Evolutionary conservation across 805 yeast species (phyloP), one percentile per base, ranked within the genome.

Genomic region (Myxozyma mucilagina): DNA sequence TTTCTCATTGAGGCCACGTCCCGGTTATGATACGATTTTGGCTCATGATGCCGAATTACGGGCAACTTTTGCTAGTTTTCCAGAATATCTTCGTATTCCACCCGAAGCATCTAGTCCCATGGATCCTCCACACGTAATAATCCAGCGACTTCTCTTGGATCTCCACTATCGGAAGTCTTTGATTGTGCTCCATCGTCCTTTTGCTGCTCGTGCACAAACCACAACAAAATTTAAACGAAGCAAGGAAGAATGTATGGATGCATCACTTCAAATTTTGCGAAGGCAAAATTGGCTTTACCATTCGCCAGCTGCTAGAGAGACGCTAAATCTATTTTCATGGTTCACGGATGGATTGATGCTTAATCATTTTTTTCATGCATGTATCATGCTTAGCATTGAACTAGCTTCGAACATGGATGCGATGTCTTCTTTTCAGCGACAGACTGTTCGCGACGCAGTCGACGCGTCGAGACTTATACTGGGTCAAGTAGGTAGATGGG

Each of bases 81-180:
- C 74, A 4, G 59, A 58, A 10, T 68, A 60, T 45, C 49, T 69
- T 16, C 53, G 67, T 8, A 51, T 53, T 4, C 65, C 67, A 9
- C 69, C 68, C 4, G 67, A 66, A 36, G 66, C 60, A 6, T 55
- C 70, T 1, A 35, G 52, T 13, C 61, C 67, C 1, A 38, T 32
- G 1, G 70, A 68, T n/a, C 68, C 69, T n/a, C 64, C 68, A 1
- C 64, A 70, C 39, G 36, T 72, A 31, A 53, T 71, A 5, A 59
- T 72, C 43, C 74, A 73, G 66, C 64, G 72, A 20, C 61, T 72
- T 24, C 13, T 73, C 44, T 61, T 71, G 18, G 74, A 73, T 51
- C 57, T 69, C 32, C 71, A 70, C 18, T 71, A 56, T 47, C 69
- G 68, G 6, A 69, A 68, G 50, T 64, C 70, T 20, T 56, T 71